Evolutionary conservation across 805 yeast species (phyloP).

Genomic region (Yarrowia bubula): DNA sequence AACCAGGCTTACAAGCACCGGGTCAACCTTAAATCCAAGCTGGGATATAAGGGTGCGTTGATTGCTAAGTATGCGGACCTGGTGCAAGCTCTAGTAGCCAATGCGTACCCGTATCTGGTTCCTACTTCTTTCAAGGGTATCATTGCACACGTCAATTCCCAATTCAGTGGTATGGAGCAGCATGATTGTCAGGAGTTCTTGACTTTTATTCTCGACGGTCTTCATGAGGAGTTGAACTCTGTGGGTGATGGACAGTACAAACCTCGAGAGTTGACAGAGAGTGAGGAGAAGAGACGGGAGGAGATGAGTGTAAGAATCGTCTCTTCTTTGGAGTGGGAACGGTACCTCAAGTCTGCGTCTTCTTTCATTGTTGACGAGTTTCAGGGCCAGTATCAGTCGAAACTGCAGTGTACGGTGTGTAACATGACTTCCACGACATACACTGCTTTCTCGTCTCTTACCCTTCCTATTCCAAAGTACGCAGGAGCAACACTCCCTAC

Average conservation of each 20-base stretch:
- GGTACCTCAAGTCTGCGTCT: conserved; percentile 73
- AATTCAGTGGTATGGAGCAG: conserved; percentile 67
- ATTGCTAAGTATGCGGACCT: conserved; percentile 67
- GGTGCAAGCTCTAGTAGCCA: conserved; percentile 52
- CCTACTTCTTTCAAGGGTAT: conserved; percentile 66
- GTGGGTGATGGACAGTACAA: conserved; percentile 49
- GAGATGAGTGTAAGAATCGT: conserved; percentile 72
- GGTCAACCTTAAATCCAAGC: conserved; percentile 66
- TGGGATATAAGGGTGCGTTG: conserved; percentile 79
- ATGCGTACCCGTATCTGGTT: conserved; percentile 49
- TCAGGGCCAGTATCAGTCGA: conserved; percentile 88
- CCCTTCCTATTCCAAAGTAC: conserved; percentile 68
- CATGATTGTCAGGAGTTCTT: conserved; percentile 86
- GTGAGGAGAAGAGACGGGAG: conserved; percentile 74
- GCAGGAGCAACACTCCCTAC: conserved; percentile 32
- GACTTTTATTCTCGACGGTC: conserved; percentile 67
- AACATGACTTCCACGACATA: conserved; percentile 78
- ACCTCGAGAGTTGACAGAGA: conserved; percentile 60
- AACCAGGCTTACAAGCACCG: conserved; percentile 59
- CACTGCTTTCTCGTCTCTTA: conserved; percentile 74
- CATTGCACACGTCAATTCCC: conserved; percentile 62
- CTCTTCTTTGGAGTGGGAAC: conserved; percentile 87
- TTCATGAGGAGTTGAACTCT: conserved; percentile 80
- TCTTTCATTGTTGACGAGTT: conserved; percentile 77
- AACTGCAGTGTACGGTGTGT: conserved; percentile 70